Conservation (phyloP, 2,329 filamentous ascomycete species). For the Fusarium sp. region DNA sequence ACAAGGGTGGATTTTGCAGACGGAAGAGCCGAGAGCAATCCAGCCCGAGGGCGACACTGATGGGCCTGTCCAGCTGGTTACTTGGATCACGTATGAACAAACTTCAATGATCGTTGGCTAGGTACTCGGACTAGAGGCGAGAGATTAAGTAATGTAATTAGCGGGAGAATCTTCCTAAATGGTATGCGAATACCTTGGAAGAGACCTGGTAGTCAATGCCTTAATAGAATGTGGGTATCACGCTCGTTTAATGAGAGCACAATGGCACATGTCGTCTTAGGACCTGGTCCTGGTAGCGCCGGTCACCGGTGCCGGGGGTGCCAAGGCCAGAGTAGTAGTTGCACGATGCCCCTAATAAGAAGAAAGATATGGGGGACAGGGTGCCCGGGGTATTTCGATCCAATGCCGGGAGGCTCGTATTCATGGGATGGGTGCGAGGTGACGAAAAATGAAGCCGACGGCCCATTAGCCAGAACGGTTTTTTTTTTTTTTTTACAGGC, state of each 20-base stretch:
- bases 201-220: conserved; percentile 11
- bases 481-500: too few relatives aligned
- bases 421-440: conserved; percentile 32
- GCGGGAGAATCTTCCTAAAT: conserved; percentile 7
- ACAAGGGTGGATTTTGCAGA: conserved; percentile 7
- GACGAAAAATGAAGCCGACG: too few relatives aligned
- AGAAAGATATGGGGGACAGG: conserved; percentile 12
- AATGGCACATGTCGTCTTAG: conserved; percentile 9
- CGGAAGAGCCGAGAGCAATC: conserved; percentile 21
- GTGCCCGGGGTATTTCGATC: conserved; percentile 3
- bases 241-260: conserved; percentile 26
- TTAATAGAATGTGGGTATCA: conserved; percentile 25
- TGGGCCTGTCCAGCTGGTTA: background rate
- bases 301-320: conserved; percentile 22
- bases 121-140: background rate
- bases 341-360: conserved; percentile 22
- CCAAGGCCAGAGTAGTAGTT: background rate
- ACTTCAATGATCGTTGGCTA: background rate
- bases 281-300: conserved; percentile 37
- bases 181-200: conserved; percentile 22
- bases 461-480: conserved; percentile 10
- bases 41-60: conserved; percentile 1
- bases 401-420: conserved; percentile 37
- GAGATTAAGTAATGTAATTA: conserved; percentile 26
- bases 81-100: background rate